Evolutionary conservation across 2,329 filamentous ascomycete species (phyloP), one percentile per base, ranked within the genome.

Genomic region (Ascochyta fabae): DNA sequence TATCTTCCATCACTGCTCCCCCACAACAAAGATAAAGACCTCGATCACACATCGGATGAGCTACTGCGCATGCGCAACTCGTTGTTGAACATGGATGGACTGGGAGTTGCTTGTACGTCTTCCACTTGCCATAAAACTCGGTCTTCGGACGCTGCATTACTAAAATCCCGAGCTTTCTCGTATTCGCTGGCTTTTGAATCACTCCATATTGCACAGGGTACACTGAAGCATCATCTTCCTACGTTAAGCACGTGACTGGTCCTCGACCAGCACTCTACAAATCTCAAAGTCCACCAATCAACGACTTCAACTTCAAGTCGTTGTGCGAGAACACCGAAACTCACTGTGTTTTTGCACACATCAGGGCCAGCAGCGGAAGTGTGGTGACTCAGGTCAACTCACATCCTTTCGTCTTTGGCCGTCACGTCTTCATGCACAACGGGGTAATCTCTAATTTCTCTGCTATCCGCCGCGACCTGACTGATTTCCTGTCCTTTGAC

Each of bases 341-440:
- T 0, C 74, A 77, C 19, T 79, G 78, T n/a, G 73, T 80, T 24
- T 80, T 84, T 40, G 81, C 81, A 0, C 83, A 85, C 61, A 83
- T 84, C 53, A 77, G 83, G 8, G 82, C 81, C 9, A 78, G 78
- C 3, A 81, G 77, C 6, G 80, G 78, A 0, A 80, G 76, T 6
- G 73, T 79, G 1, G 79, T 83, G 24, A 77, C 79, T 2, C 74
- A 76, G 15, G 78, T 82, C 19, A 85, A 84, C 68, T 81, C 80
- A 40, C 82, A 85, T 56, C 83, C 83, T 5, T 85, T 84, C 65
- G 75, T 80, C 27, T 84, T 84, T 48, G 82, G 83, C 13, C 73
- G 81, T 34, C 80, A 84, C 58, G 74, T 76, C 8, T 81, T 84
- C 65, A 84, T 85, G 83, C 83, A 85, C 72, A 84, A 84, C 62